Base-by-base conservation (phyloP, 352 stramenopile genomes). In the Pythium brassicae region DNA sequence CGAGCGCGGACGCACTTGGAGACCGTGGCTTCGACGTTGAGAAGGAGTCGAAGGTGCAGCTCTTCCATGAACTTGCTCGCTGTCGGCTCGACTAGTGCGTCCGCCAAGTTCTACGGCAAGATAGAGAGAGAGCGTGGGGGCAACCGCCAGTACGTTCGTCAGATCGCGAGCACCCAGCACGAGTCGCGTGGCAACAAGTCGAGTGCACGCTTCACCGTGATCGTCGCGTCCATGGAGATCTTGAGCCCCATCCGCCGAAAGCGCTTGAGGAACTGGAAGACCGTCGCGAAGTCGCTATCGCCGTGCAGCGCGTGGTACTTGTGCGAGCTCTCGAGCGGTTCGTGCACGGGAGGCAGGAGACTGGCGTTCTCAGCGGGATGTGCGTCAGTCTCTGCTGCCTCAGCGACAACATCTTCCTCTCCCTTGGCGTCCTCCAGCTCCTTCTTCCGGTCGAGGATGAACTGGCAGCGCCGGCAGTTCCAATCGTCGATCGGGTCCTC, bases 261-360 rank as follows among this genome's bases (percentile, higher is more conserved):
- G 8, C 81, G 73, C 59, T 87, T 83, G 48, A 89, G 64, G 50
- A 89, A 89, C 46, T 83, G 61, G 50, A 87, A 89, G 12, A 83
- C 65, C 0, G 69, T 64, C 12, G 78, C 76, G 51, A 87, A 89
- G 47, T 89, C 66, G 22, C 63, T 71, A 55, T 73, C 55, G 10
- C 48, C 20, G 46, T 86, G 79, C 46, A 90, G 34, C 3, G 62
- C 61, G 15, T 74, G 52, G 44, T 76, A 67, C 48, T 61, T 68
- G 32, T 74, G 62, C 25, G 53, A 55, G 5, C 59, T 43, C 29
- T 67, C 50, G 23, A 81, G 54, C 11, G 63, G 50, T 8, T 72
- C 65, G 51, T 80, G 76, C 19, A 37, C 70, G 1, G 75, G 73
- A 20, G 84, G 76, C 20, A 60, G 40, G 8, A 63, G 49, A 7